Base-by-base conservation (phyloP, 768 basidiomycete genomes). In the Punctularia strigosozonata region DNA sequence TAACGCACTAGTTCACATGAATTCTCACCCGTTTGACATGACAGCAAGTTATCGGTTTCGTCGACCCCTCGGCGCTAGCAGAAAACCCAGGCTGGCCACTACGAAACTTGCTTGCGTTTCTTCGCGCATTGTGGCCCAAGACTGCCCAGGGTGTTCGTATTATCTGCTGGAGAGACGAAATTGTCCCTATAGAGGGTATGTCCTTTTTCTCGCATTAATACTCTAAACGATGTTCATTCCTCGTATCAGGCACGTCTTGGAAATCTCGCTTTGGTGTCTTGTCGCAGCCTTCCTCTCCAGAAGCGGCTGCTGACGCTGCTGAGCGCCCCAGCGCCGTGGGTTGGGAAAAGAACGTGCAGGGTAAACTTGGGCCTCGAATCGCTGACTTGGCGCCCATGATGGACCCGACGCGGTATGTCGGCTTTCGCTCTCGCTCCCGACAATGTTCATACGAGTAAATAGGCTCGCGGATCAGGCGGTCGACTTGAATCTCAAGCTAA, bases 381-480 rank as follows among this genome's bases (percentile, higher is more conserved):
- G 91, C 92, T 1, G 91, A 98, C 60, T 58, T 99, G 14, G 91
- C 84, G 6, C 84, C 91, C 0, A 86, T 91, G 79, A 95, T 98
- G 91, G 92, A 97, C 57, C 95, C 94, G 0, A 63, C 69, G 4
- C 69, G 77, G 88, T 85, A 40, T 31, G 63, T 35, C 38, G 12
- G 14, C 10, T 14, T 24, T 21, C 1, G 22, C 13, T 43, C 13
- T 14, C 6, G 14, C 36, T 37, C 8, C 8, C 19, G 33, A 34
- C 20, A 14, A 22, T 25, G 18, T 18, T 39, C 26, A 19, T 28
- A 6, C 17, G 32, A 20, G n/a, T 23, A 1, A 25, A 5, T 46
- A 90, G 90, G 48, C 72, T 98, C 4, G 92, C 94, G 1, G 79
- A 87, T 46, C 94, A 99, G 58, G 95, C 95, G 0, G 90, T 98